Evolutionary conservation across 225 moss, liverwort and hornwort species (phyloP).

Genomic region (Neckera pumila): DNA sequence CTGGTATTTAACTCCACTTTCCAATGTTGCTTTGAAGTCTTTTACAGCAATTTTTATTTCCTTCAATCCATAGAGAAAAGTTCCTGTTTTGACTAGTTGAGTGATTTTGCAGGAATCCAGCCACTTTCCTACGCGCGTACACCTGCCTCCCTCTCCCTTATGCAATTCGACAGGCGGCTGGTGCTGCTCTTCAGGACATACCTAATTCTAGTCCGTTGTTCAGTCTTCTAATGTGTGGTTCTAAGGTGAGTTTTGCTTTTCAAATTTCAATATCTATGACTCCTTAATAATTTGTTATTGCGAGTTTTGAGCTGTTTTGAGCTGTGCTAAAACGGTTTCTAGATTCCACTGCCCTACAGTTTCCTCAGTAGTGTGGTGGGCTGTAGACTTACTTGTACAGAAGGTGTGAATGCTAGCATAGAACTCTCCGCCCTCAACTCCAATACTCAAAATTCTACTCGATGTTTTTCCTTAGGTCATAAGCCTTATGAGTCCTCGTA

Average conservation of each 20-base stretch:
- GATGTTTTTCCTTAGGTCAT: conserved; percentile 58
- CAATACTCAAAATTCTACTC: background rate
- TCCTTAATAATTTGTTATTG: background rate
- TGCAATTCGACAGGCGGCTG: conserved; percentile 80
- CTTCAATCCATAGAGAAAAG: background rate
- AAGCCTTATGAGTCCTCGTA: conserved; percentile 77
- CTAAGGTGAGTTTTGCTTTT: conserved; percentile 40
- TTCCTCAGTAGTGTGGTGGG: background rate
- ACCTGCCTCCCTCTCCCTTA: conserved; percentile 92
- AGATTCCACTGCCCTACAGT: background rate
- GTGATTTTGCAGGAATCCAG: conserved; percentile 61
- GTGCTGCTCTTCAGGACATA: conserved; percentile 78
- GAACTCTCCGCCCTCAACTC: background rate
- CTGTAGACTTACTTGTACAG: background rate
- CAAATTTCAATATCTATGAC: background rate
- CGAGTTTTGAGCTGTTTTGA: background rate
- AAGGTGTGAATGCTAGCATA: background rate
- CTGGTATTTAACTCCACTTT: conserved; percentile 43
- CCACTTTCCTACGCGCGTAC: conserved; percentile 80
- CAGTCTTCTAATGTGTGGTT: conserved; percentile 85
- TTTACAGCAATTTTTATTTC: background rate
- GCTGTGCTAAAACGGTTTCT: background rate
- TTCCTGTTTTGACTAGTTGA: background rate
- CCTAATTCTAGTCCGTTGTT: conserved; percentile 75
- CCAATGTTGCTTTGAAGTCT: background rate